Evolutionary conservation across 768 basidiomycete species (phyloP).

Genomic region (Russula sp.): DNA sequence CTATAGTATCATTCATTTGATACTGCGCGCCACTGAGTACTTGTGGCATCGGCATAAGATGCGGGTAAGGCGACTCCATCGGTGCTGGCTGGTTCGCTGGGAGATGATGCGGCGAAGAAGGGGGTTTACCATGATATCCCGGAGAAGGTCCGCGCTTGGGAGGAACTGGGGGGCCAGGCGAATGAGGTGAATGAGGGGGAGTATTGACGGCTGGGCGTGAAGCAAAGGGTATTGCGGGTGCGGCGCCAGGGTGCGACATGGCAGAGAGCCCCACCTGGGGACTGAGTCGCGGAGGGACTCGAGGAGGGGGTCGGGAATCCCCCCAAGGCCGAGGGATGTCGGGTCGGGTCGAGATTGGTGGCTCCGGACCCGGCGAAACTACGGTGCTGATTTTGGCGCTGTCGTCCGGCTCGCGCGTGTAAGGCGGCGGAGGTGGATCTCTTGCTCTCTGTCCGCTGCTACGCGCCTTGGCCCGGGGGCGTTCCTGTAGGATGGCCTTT

Average conservation of each 20-base stretch:
- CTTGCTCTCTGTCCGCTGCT: conserved; percentile 43
- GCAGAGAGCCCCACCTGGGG: background rate
- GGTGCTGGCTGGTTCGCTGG: background rate
- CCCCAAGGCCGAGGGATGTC: background rate
- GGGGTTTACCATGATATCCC: background rate
- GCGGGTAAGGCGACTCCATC: conserved; percentile 13
- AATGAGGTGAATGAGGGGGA: background rate
- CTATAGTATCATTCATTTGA: background rate
- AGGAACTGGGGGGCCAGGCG: no score
- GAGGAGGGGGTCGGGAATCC: conserved; percentile 14
- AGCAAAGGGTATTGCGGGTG: conserved; percentile 21
- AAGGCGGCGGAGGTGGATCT: conserved; percentile 69
- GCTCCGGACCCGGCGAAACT: conserved; percentile 10
- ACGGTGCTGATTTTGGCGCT: conserved; percentile 8
- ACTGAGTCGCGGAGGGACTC: conserved; percentile 23
- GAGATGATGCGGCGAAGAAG: background rate
- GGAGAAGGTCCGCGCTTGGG: background rate
- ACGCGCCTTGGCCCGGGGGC: conserved; percentile 47
- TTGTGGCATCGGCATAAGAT: background rate
- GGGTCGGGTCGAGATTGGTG: conserved; percentile 22
- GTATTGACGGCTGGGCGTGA: conserved; percentile 15
- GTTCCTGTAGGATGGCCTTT: conserved; percentile 41
- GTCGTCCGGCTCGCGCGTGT: conserved; percentile 52
- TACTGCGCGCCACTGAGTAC: background rate
- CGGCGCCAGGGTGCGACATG: background rate